phyloP scores from a whole-genome alignment of 768 basidiomycete genomes.

The Bullera alba region DNA sequence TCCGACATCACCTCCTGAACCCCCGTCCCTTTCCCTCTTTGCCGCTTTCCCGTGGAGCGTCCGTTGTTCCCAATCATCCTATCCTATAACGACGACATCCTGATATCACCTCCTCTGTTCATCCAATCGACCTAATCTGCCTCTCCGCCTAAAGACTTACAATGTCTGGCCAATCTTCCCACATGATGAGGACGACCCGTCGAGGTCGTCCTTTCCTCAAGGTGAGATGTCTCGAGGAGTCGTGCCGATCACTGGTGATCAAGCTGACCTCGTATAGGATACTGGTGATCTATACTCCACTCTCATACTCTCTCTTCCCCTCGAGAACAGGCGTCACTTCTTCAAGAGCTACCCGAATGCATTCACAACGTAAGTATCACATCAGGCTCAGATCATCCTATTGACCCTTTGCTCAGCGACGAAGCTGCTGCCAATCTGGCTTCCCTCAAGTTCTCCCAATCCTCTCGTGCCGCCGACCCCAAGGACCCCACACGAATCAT shows the following conservation, averaged over 20 bases:
- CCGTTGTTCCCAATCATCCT: not conserved
- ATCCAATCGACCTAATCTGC: not conserved
- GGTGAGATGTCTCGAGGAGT: constrained; percentile 49
- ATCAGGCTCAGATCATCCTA: constrained; percentile 1
- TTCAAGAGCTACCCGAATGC: constrained; percentile 91
- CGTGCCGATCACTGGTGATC: not conserved
- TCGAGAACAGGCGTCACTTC: constrained; percentile 86
- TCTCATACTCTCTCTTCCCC: constrained; percentile 82
- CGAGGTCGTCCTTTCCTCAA: constrained; percentile 89
- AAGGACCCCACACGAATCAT: constrained; percentile 96
- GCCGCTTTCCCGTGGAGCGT: not conserved
- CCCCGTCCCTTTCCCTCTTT: not conserved
- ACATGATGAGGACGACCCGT: constrained; percentile 99
- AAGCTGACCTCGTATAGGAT: constrained; percentile 55
- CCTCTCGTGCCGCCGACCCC: constrained; percentile 95
- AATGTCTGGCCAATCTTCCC: constrained; percentile 60
- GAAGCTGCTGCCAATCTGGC: constrained; percentile 89
- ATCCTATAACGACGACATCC: not conserved
- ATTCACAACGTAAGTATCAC: constrained; percentile 75
- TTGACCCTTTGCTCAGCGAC: constrained; percentile 59
- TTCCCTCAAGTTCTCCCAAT: constrained; percentile 96
- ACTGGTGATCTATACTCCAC: constrained; percentile 97
- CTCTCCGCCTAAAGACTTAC: not conserved
- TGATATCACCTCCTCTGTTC: not conserved
- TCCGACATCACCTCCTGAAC: not conserved